phyloP scores from a whole-genome alignment of 345 rosid species.

The Citrus maxima region DNA sequence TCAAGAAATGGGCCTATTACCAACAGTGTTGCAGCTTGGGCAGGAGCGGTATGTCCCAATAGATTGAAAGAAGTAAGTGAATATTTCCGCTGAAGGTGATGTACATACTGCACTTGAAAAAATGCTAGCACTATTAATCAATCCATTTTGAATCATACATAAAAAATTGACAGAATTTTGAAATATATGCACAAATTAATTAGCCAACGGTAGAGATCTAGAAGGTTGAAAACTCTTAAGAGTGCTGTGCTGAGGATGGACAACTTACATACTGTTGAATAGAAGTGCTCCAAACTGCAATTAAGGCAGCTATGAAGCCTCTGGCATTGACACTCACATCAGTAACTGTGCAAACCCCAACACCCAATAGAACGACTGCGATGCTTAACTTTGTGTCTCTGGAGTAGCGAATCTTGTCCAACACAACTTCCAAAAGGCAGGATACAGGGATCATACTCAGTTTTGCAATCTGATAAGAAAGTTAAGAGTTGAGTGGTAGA shows the following conservation, averaged over 20 bases:
- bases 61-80: constrained; percentile 86
- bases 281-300: constrained; percentile 98
- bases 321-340: constrained; percentile 89
- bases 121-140: background rate
- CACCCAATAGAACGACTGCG: constrained; percentile 80
- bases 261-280: constrained; percentile 90
- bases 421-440: constrained; percentile 85
- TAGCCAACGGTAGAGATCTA: background rate
- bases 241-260: background rate
- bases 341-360: constrained; percentile 92
- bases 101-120: constrained; percentile 76
- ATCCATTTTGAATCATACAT: background rate
- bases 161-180: background rate
- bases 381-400: constrained; percentile 96
- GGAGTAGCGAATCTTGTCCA: constrained; percentile 89
- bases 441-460: constrained; percentile 98
- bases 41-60: constrained; percentile 98
- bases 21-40: constrained; percentile 86
- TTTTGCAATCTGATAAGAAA: constrained; percentile 72
- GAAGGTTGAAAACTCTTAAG: background rate
- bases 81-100: constrained; percentile 82
- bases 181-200: background rate
- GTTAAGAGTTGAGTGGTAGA: background rate
- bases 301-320: constrained; percentile 81
- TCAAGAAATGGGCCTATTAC: constrained; percentile 86